A percentile compares a stretch with the other conserved stretches of the same genome.
phyloP scores from a whole-genome alignment of 1,284 basidiomycete species.

The Rhodotorula sp. region DNA sequence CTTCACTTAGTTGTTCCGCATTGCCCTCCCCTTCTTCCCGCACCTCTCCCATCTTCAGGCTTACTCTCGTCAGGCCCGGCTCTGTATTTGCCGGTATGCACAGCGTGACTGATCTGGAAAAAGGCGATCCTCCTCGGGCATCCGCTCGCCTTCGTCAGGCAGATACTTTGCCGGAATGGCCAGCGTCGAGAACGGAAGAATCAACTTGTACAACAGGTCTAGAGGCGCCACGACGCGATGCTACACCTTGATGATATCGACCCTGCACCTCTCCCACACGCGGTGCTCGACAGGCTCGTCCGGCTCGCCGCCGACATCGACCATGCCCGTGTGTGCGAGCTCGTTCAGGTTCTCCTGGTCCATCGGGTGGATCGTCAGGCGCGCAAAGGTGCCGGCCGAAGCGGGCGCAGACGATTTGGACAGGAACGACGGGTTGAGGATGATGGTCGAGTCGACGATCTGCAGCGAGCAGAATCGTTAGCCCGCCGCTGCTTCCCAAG shows the following conservation, averaged over 20 bases:
- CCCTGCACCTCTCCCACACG: slow-evolving; percentile 43
- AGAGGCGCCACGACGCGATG: not conserved
- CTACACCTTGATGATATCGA: slow-evolving; percentile 44
- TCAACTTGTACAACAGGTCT: not conserved
- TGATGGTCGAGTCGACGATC: slow-evolving; percentile 66
- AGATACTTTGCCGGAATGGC: too few relatives aligned
- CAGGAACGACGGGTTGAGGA: slow-evolving; percentile 71
- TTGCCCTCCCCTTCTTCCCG: too few relatives aligned
- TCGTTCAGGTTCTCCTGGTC: slow-evolving; percentile 41
- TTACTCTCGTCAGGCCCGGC: too few relatives aligned
- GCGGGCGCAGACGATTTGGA: slow-evolving; percentile 57
- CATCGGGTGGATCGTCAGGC: slow-evolving; percentile 46
- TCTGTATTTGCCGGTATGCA: too few relatives aligned
- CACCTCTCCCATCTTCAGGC: too few relatives aligned
- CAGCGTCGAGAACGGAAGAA: too few relatives aligned
- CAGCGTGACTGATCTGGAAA: too few relatives aligned
- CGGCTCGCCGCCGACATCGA: slow-evolving; percentile 25
- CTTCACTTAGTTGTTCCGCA: too few relatives aligned
- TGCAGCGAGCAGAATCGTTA: slow-evolving; percentile 46
- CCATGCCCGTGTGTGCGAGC: slow-evolving; percentile 15
- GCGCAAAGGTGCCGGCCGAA: slow-evolving; percentile 50
- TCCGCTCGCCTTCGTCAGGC: too few relatives aligned
- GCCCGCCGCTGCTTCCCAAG: not conserved
- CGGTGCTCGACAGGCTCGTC: slow-evolving; percentile 41
- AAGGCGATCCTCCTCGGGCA: too few relatives aligned